Evolutionary conservation across 768 basidiomycete species (phyloP).

Genomic region (Pleurotus tuoliensis): DNA sequence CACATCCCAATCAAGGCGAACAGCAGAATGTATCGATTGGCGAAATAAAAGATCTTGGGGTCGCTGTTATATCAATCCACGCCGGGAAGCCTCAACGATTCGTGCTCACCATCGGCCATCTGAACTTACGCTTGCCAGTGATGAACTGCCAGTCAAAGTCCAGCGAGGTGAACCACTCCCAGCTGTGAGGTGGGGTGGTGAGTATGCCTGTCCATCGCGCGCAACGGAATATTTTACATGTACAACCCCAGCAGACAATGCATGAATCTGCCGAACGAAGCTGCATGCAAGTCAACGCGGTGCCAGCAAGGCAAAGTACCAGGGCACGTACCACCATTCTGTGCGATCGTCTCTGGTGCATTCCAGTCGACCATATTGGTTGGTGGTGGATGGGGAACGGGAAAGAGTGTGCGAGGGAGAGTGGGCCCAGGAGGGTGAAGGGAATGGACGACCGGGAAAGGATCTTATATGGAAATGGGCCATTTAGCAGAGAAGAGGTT

Average conservation of each 20-base stretch:
- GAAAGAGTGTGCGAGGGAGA: slow-evolving; percentile 12
- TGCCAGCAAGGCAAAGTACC: slow-evolving; percentile 1
- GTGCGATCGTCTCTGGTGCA: slow-evolving; percentile 40
- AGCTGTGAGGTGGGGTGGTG: slow-evolving; percentile 32
- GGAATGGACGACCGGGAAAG: slow-evolving; percentile 1
- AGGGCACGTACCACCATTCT: slow-evolving; percentile 39
- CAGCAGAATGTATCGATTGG: slow-evolving; percentile 62
- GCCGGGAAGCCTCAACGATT: background rate
- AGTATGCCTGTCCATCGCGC: background rate
- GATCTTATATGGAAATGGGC: slow-evolving; percentile 16
- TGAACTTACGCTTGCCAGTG: slow-evolving; percentile 51
- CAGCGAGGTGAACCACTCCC: slow-evolving; percentile 64
- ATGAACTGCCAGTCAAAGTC: slow-evolving; percentile 64
- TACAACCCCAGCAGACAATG: slow-evolving; percentile 59
- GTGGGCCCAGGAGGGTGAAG: slow-evolving; percentile 14
- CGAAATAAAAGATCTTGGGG: slow-evolving; percentile 61
- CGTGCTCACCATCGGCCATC: slow-evolving; percentile 60
- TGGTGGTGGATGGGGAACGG: slow-evolving; percentile 1
- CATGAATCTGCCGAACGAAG: slow-evolving; percentile 52
- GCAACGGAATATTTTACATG: slow-evolving; percentile 33
- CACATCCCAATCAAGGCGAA: slow-evolving; percentile 70
- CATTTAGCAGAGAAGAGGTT: slow-evolving; percentile 10
- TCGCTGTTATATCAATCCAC: background rate
- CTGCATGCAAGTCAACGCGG: slow-evolving; percentile 18
- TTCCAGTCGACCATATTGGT: slow-evolving; percentile 56